Conservation (phyloP, 768 basidiomycete species). For the Collybia nuda region DNA sequence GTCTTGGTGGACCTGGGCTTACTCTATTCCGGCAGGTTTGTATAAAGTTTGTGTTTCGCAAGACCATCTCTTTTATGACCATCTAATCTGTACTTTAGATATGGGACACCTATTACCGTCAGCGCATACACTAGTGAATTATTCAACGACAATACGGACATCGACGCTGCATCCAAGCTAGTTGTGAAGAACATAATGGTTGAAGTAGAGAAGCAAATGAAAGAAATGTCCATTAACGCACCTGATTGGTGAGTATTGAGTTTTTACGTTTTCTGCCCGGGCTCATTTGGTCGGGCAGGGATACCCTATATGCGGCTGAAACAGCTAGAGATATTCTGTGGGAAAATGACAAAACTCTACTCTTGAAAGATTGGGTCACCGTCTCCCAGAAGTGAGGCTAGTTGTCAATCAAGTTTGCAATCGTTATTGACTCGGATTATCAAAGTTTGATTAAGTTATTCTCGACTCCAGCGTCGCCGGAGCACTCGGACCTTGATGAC, state of each 20-base stretch:
- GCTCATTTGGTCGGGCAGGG: slow-evolving; percentile 37
- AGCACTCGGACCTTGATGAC: no score
- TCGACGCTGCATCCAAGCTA: slow-evolving; percentile 32
- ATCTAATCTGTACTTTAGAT: slow-evolving; percentile 33
- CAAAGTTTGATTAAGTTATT: no score
- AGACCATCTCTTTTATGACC: neutral
- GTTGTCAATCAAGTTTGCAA: no score
- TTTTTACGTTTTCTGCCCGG: slow-evolving; percentile 1
- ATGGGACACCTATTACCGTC: slow-evolving; percentile 50
- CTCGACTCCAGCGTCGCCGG: no score
- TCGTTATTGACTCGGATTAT: no score
- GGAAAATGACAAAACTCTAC: no score
- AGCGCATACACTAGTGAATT: slow-evolving; percentile 49
- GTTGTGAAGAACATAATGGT: slow-evolving; percentile 61
- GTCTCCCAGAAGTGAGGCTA: no score
- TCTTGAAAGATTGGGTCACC: no score
- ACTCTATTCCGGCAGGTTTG: slow-evolving; percentile 19
- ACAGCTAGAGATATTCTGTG: no score
- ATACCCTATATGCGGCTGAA: slow-evolving; percentile 41
- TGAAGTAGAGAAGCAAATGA: slow-evolving; percentile 46
- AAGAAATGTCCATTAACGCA: slow-evolving; percentile 60
- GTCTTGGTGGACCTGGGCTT: neutral
- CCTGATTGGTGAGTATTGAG: slow-evolving; percentile 55
- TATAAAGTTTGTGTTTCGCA: slow-evolving; percentile 6
- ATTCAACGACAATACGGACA: slow-evolving; percentile 35